These are phyloP conservation scores for Xylona heveae DNA, from an alignment of 495 filamentous ascomycete species.

Conservation along the genomic window DNA sequence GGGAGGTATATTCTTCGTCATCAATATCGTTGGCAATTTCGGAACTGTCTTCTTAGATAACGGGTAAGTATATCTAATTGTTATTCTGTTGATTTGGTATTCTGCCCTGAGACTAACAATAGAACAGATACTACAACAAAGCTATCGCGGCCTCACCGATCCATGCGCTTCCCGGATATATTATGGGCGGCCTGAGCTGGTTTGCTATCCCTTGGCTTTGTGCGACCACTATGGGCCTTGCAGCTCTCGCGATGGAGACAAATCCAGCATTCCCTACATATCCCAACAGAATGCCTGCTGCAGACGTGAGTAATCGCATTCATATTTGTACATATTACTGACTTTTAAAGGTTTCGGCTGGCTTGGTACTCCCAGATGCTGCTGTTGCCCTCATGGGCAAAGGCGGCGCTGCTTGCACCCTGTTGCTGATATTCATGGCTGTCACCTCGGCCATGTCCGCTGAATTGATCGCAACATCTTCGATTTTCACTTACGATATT, in stretches of 20 bases:
- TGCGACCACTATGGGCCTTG: conserved; percentile 86
- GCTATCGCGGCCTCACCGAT: conserved; percentile 82
- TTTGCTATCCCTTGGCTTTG: conserved; percentile 92
- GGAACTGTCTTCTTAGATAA: conserved; percentile 67
- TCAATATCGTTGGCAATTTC: conserved; percentile 75
- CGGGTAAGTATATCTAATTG: conserved; percentile 12
- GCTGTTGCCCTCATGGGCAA: conserved; percentile 77
- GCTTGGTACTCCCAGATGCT: conserved; percentile 73
- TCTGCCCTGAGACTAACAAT: conserved; percentile 6
- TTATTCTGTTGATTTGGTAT: conserved; percentile 9
- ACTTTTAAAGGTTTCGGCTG: too few relatives aligned
- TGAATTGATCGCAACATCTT: conserved; percentile 69
- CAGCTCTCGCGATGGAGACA: conserved; percentile 61
- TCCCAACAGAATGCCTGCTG: conserved; percentile 45
- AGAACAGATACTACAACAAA: conserved; percentile 74
- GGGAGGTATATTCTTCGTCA: conserved; percentile 89
- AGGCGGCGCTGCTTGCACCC: conserved; percentile 65
- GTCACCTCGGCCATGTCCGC: conserved; percentile 81
- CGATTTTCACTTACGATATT: conserved; percentile 85
- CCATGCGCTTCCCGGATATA: conserved; percentile 80
- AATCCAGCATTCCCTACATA: conserved; percentile 53
- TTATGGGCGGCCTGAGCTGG: conserved; percentile 78
- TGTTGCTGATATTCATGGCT: conserved; percentile 89
- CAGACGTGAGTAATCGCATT: conserved; percentile 62
- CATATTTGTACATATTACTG: too few relatives aligned